phyloP scores from a whole-genome alignment of 2,329 filamentous ascomycete species.

The Aspergillus brunneoviolaceus region DNA sequence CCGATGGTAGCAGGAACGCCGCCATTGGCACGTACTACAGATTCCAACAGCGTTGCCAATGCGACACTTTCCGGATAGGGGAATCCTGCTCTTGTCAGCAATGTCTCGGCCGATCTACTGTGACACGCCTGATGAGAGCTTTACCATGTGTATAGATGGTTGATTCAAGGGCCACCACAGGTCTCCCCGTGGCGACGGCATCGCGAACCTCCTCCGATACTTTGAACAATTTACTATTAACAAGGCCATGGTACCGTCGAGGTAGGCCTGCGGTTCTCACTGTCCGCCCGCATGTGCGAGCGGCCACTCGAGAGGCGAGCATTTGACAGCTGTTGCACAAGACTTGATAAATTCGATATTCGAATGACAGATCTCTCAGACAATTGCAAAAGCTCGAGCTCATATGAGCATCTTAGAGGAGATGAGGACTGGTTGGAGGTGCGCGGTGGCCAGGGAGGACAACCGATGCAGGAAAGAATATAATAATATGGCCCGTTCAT shows the following conservation, averaged over 20 bases:
- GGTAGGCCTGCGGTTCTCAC: conserved; percentile 8
- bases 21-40: conserved; percentile 75
- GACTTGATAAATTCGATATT: no score
- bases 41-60: conserved; percentile 76
- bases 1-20: conserved; percentile 89
- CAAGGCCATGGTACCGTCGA: conserved; percentile 31
- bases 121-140: not conserved
- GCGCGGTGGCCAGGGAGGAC: conserved; percentile 10
- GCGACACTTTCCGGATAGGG: conserved; percentile 71
- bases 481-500: not conserved
- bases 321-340: conserved; percentile 8
- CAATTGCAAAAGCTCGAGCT: no score
- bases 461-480: conserved; percentile 1
- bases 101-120: not conserved
- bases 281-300: conserved; percentile 21
- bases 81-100: conserved; percentile 51
- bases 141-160: conserved; percentile 95
- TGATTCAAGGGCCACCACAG: conserved; percentile 89
- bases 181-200: conserved; percentile 70
- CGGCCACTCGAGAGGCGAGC: conserved; percentile 24
- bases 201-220: conserved; percentile 81
- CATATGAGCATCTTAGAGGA: not conserved
- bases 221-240: conserved; percentile 56
- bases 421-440: not conserved
- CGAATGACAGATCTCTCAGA: no score